Evolutionary conservation across 306 rosid genomes (phyloP).

Genomic region (Begonia masoniana): DNA sequence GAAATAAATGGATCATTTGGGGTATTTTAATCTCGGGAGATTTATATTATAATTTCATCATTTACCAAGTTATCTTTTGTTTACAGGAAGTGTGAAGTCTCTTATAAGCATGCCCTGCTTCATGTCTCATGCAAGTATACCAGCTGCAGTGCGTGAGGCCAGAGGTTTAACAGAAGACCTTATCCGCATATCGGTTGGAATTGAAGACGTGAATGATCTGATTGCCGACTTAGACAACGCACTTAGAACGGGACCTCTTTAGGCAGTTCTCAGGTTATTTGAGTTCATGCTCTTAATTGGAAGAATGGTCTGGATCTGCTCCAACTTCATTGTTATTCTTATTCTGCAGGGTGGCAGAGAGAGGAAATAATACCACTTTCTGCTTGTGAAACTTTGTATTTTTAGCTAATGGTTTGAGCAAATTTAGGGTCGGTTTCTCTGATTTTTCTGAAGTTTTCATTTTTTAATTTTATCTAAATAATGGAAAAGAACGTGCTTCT

Average conservation of each 20-base stretch:
- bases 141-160: conserved; percentile 60
- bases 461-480: too few species aligned
- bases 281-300: too few species aligned
- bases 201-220: conserved; percentile 72
- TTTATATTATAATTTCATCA: too few species aligned
- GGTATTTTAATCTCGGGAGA: too few species aligned
- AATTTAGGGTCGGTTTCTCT: too few species aligned
- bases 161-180: conserved; percentile 85
- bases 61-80: not conserved
- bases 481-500: too few species aligned
- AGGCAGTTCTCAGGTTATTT: not conserved
- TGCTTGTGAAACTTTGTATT: not conserved
- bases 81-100: conserved; percentile 83
- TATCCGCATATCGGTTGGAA: conserved; percentile 71
- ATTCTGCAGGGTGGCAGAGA: not conserved
- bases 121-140: conserved; percentile 86
- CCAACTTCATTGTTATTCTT: too few species aligned
- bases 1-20: too few species aligned
- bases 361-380: not conserved
- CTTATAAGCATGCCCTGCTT: conserved; percentile 79
- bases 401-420: not conserved
- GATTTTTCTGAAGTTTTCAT: too few species aligned
- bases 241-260: conserved; percentile 47
- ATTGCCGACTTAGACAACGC: conserved; percentile 59
- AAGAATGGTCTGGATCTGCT: too few species aligned